Evolutionary conservation across 1,284 basidiomycete species (phyloP), one percentile per base, ranked within the genome.

Genomic region (Ceratobasidium sp.): DNA sequence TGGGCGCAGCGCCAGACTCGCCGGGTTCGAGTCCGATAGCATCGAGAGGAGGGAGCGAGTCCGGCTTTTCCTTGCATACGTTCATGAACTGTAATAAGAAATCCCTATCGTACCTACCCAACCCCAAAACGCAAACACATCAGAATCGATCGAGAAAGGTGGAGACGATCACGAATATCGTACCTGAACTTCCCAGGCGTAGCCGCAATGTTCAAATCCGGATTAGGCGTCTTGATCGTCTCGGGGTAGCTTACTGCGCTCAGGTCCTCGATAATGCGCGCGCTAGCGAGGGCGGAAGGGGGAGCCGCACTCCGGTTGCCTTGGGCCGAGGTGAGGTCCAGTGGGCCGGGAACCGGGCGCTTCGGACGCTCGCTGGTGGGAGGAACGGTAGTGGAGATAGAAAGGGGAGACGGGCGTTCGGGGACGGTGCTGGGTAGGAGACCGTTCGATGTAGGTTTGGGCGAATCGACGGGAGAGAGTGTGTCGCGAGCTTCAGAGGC

Each of bases 21-120:
- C 86, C 87, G 2, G 93, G 90, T 80, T 96, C 95, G 54, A 98
- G 90, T 71, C 97, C 97, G 79, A 99, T 93, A 36, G 93, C 92
- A 79, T 97, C 95, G 62, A 99, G 88, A 76, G 94, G 90, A 45
- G 97, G 96, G 31, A 99, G 90, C 73, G 89, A 89, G 74, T 93
- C 93, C 0, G 98, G 97, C 84, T 96, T 97, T 84, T 98, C 97
- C 83, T 92, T 94, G 87, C 96, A 99, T 74, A 98, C 86, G 50
- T 86, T 86, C 95, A 98, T 98, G 86, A 99, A 99, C 82, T 99
- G 98, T 77, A 99, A 84, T 41, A 99, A 87, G 90, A 99, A 99
- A 56, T 97, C 95, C 63, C 97, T 95, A 83, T 99, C 96, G 83
- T 99, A 99, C 79, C 97, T 94, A 73, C 29, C 3, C 36, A 41